phyloP scores from a whole-genome alignment of 106 monocot species.

The Gastrodia elata region DNA sequence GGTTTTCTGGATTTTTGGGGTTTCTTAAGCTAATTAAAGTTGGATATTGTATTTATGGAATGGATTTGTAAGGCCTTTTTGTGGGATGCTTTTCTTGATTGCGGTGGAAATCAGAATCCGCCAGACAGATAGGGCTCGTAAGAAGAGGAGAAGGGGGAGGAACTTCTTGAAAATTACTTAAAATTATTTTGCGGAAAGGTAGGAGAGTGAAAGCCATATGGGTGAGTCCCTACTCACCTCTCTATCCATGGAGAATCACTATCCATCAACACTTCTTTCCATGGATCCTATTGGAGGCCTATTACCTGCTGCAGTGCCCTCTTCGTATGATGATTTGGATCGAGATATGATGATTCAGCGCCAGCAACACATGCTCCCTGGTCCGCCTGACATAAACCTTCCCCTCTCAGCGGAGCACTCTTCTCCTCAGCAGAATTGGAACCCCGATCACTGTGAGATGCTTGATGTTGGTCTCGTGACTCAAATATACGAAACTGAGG shows the following conservation, averaged over 20 bases:
- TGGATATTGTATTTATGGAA: slow-evolving; percentile 30
- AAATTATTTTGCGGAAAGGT: background rate
- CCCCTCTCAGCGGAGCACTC: slow-evolving; percentile 36
- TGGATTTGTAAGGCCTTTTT: slow-evolving; percentile 36
- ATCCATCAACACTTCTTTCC: slow-evolving; percentile 35
- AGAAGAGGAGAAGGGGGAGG: slow-evolving; percentile 14
- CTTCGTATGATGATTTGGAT: slow-evolving; percentile 27
- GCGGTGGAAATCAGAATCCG: slow-evolving; percentile 38
- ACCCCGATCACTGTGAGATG: slow-evolving; percentile 31
- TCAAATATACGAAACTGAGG: slow-evolving; percentile 34
- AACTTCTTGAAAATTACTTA: slow-evolving; percentile 4
- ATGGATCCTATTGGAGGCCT: slow-evolving; percentile 26
- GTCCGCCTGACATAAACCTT: slow-evolving; percentile 52
- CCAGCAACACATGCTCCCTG: slow-evolving; percentile 14
- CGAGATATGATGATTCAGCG: slow-evolving; percentile 27
- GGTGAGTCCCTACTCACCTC: slow-evolving; percentile 41
- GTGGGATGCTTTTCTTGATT: slow-evolving; percentile 51
- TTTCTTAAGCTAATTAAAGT: background rate
- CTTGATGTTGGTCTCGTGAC: slow-evolving; percentile 35
- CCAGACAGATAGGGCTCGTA: slow-evolving; percentile 27
- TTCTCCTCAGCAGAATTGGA: slow-evolving; percentile 30
- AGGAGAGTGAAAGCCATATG: slow-evolving; percentile 14
- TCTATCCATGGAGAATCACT: slow-evolving; percentile 49
- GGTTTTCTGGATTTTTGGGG: slow-evolving; percentile 4
- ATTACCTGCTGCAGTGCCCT: background rate